Evolutionary conservation across 768 basidiomycete genomes (phyloP).

Genomic region (Termitomyces eurrhizus): DNA sequence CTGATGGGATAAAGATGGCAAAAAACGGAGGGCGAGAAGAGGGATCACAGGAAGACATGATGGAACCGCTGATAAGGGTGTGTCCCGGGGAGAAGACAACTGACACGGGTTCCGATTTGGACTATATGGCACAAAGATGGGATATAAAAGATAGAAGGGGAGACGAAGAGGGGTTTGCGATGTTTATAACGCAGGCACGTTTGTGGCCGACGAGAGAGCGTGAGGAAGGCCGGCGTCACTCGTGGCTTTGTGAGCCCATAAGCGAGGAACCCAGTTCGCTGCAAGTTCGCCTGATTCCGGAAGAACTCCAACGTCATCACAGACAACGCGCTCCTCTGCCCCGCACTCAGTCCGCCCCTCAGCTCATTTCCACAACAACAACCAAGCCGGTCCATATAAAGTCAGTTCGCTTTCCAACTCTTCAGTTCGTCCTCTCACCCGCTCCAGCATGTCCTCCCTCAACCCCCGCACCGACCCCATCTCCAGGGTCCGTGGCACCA

Average conservation of each 20-base stretch:
- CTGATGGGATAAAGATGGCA: conserved; percentile 6
- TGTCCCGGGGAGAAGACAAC: conserved; percentile 10
- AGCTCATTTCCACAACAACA: conserved; percentile 62
- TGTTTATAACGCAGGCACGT: conserved; percentile 40
- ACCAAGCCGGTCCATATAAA: conserved; percentile 25
- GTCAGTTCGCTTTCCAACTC: conserved; percentile 25
- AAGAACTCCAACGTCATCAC: conserved; percentile 56
- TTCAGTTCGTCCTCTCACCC: conserved; percentile 14
- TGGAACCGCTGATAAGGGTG: conserved; percentile 32
- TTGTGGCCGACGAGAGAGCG: conserved; percentile 26
- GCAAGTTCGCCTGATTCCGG: conserved; percentile 24
- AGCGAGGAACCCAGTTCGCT: conserved; percentile 42
- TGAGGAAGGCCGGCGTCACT: conserved; percentile 21
- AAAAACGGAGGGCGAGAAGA: conserved; percentile 5
- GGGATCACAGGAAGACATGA: conserved; percentile 5
- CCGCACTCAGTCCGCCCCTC: conserved; percentile 51
- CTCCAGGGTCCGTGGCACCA: conserved; percentile 72
- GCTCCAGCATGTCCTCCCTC: conserved; percentile 47
- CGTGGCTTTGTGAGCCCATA: conserved; percentile 44
- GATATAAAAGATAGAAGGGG: conserved; percentile 37
- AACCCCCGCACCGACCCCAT: conserved; percentile 65
- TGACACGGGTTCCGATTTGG: conserved; percentile 17
- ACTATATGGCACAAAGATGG: conserved; percentile 23
- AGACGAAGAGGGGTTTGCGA: conserved; percentile 14
- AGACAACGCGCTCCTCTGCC: conserved; percentile 40